Base-by-base conservation (phyloP, 345 rosid genomes). In the Cardamine chenopodiifolia region DNA sequence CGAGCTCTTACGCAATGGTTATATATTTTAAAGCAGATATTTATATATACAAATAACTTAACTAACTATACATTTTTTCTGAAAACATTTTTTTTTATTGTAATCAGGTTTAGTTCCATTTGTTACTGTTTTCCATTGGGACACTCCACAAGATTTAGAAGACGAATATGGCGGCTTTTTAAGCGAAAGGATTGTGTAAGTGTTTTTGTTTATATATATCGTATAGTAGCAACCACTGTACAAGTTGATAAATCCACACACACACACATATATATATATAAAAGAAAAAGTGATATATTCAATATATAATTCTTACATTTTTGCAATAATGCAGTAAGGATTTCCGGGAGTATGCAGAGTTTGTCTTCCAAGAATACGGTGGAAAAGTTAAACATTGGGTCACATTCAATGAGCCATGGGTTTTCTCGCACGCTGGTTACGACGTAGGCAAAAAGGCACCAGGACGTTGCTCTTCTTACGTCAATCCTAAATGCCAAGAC, bases 401-500 rank as follows among this genome's bases (percentile, higher is more conserved):
- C 58, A 84, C 87, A 4, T 55, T 86, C 23, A 86, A 86, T n/a
- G 87, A 86, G 20, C 89, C 89, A 76, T 72, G 52, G 78, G 69
- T 57, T 14, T 77, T 64, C n/a, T 20, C 77, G 1, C 68, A 63
- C 5, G 66, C 74, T 1, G 84, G 82, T 28, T 80, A 80, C 10
- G 84, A 75, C 18, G 34, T 20, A 3, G 86, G 86, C 1, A 59
- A 57, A 13, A 57, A 63, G 18, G 84, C 82, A 25, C 84, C 82
- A 11, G 83, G 83, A 11, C 76, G 85, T 48, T 82, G 85, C 47
- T 82, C 85, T 10, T 0, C 6, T 3, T 72, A 71, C 28, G 67
- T 71, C 8, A 50, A 75, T 12, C 1, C 11, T 3, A 8, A 32
- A 18, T 83, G 86, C n/a, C 39, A 13, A 9, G 80, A 37, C 0